A percentile compares a stretch with the other conserved stretches of the same genome.
phyloP scores from a whole-genome alignment of 257 asterid species.

The Gynochthodes officinalis region DNA sequence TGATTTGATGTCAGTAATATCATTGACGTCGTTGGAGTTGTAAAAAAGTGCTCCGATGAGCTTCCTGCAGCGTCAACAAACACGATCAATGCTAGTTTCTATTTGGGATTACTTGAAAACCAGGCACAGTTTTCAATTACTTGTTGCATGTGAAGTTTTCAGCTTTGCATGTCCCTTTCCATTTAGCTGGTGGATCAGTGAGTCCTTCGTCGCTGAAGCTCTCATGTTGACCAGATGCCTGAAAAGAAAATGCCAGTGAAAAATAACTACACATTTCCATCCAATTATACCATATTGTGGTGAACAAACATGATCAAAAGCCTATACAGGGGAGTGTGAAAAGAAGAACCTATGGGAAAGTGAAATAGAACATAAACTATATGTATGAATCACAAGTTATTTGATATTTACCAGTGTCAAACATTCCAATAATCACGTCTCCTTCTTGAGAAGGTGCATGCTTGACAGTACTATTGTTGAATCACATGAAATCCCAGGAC shows the following conservation, averaged over 20 bases:
- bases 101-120: too few relatives aligned
- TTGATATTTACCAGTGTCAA: conserved; percentile 29
- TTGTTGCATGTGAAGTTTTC: conserved; percentile 64
- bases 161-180: conserved; percentile 50
- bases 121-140: conserved; percentile 10
- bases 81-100: too few relatives aligned
- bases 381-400: neutral
- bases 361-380: too few relatives aligned
- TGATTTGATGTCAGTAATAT: neutral
- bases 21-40: neutral
- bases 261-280: too few relatives aligned
- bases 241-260: neutral
- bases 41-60: conserved; percentile 6
- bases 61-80: neutral
- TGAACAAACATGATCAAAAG: too few relatives aligned
- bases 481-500: conserved; percentile 53
- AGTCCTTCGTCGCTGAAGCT: conserved; percentile 45
- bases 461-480: conserved; percentile 14
- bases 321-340: too few relatives aligned
- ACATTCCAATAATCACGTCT: conserved; percentile 43
- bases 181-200: conserved; percentile 51
- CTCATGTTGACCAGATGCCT: conserved; percentile 58
- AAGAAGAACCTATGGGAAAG: too few relatives aligned
- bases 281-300: too few relatives aligned
- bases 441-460: conserved; percentile 24